Evolutionary conservation across 2,329 filamentous ascomycete genomes (phyloP).

Genomic region (Zymoseptoria ardabiliae): DNA sequence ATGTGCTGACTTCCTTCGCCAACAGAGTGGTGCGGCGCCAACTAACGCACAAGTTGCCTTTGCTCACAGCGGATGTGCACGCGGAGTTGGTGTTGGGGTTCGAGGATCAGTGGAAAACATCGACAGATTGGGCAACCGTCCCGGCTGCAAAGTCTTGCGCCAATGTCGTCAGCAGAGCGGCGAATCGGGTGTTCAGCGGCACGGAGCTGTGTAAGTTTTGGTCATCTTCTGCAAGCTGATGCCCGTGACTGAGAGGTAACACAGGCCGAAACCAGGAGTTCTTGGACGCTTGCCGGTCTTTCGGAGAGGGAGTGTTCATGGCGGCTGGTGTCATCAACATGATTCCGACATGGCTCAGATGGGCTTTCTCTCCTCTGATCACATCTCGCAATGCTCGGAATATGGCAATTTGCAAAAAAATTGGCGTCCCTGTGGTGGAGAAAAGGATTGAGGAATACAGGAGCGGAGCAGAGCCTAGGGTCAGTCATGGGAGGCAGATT

Average conservation of each 20-base stretch:
- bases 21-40: constrained; percentile 12
- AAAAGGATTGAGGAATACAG: constrained; percentile 9
- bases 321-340: constrained; percentile 10
- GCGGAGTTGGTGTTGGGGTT: constrained; percentile 11
- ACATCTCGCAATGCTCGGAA: neutral
- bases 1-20: constrained; percentile 3
- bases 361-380: neutral
- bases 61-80: constrained; percentile 12
- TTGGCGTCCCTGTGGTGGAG: constrained; percentile 11
- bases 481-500: constrained; percentile 1
- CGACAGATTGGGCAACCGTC: constrained; percentile 3
- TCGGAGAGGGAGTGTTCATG: constrained; percentile 8
- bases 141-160: constrained; percentile 3
- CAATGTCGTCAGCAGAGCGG: constrained; percentile 14
- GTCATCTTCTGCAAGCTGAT: neutral
- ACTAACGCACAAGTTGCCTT: constrained; percentile 14
- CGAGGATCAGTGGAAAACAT: constrained; percentile 10
- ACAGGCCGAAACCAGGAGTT: constrained; percentile 10
- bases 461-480: constrained; percentile 1
- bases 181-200: constrained; percentile 17
- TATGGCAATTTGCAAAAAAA: constrained; percentile 6
- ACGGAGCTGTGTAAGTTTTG: constrained; percentile 10
- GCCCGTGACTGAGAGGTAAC: neutral
- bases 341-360: constrained; percentile 5
- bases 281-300: constrained; percentile 9